Conservation (phyloP, 2,329 filamentous ascomycete species). For the Fusarium sarcochroum region DNA sequence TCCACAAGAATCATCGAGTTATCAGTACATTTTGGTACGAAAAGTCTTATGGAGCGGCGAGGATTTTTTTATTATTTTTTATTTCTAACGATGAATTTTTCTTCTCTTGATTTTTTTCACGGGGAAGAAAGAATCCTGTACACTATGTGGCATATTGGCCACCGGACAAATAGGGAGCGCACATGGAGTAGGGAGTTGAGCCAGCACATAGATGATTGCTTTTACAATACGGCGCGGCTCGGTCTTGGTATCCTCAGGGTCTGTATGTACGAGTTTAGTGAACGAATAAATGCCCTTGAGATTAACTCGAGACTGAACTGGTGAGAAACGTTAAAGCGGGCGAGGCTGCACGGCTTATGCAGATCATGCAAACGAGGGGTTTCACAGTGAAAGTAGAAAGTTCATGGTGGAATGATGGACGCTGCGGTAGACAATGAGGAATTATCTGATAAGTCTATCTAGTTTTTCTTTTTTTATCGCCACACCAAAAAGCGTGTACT, state of each 20-base stretch:
- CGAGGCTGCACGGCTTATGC: not conserved
- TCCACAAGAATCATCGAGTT: not conserved
- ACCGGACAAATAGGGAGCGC: not conserved
- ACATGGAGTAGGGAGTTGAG: slow-evolving; percentile 30
- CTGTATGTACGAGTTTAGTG: slow-evolving; percentile 8
- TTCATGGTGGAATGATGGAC: not conserved
- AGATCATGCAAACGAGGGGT: not conserved
- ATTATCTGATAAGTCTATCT: slow-evolving; percentile 23
- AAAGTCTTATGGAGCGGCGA: not conserved
- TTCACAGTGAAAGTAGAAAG: not conserved
- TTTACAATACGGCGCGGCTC: not conserved
- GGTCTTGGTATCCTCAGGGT: slow-evolving; percentile 2
- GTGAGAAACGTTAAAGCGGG: not conserved
- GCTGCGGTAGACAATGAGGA: not conserved
- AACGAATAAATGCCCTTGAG: slow-evolving; percentile 1
- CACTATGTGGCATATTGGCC: slow-evolving; percentile 17
- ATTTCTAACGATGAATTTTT: not conserved
- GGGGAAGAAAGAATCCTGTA: slow-evolving; percentile 5
- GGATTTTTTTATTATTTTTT: not conserved
- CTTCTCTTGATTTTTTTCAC: not conserved
- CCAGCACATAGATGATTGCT: not conserved
- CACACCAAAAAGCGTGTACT: slow-evolving; percentile 4
- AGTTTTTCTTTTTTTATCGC: slow-evolving; percentile 8
- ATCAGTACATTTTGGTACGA: not conserved
- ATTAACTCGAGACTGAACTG: not conserved